These are phyloP conservation scores for Ceriops decandra DNA, from an alignment of 345 rosid species.

Conservation along the genomic window DNA sequence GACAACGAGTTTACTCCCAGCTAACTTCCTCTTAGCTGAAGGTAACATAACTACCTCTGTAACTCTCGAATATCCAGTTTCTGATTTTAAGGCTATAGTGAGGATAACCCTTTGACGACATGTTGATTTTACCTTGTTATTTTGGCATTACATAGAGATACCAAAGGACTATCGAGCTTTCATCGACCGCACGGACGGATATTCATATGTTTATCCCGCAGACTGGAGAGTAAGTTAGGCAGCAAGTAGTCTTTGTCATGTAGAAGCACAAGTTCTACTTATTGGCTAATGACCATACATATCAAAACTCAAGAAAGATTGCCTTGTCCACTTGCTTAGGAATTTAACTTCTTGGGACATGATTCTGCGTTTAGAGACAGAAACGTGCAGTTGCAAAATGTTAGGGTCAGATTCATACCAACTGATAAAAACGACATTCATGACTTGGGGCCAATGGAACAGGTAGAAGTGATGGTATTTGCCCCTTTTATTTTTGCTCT, in stretches of 20 bases:
- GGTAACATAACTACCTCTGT: conserved; percentile 32
- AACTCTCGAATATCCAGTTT: background rate
- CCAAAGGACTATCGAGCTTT: conserved; percentile 57
- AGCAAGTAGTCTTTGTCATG: background rate
- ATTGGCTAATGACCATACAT: too few relatives aligned
- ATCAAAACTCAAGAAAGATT: background rate
- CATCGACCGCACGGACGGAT: conserved; percentile 65
- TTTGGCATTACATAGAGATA: conserved; percentile 42
- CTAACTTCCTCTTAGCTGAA: conserved; percentile 56
- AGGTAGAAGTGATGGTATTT: conserved; percentile 36
- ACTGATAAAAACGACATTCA: conserved; percentile 63
- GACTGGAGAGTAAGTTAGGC: conserved; percentile 76
- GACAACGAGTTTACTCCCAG: conserved; percentile 47
- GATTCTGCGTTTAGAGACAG: conserved; percentile 90
- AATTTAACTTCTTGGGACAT: conserved; percentile 80
- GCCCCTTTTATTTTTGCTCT: background rate
- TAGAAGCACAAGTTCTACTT: conserved; percentile 6
- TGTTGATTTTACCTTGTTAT: background rate
- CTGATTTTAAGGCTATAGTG: background rate
- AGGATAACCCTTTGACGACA: background rate
- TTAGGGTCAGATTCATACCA: conserved; percentile 86
- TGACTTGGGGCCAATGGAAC: conserved; percentile 79
- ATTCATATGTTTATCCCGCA: conserved; percentile 78
- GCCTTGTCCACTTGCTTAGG: conserved; percentile 31
- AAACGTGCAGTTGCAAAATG: conserved; percentile 62